Evolutionary conservation across 345 rosid genomes (phyloP).

Genomic region (Camelina laxa): DNA sequence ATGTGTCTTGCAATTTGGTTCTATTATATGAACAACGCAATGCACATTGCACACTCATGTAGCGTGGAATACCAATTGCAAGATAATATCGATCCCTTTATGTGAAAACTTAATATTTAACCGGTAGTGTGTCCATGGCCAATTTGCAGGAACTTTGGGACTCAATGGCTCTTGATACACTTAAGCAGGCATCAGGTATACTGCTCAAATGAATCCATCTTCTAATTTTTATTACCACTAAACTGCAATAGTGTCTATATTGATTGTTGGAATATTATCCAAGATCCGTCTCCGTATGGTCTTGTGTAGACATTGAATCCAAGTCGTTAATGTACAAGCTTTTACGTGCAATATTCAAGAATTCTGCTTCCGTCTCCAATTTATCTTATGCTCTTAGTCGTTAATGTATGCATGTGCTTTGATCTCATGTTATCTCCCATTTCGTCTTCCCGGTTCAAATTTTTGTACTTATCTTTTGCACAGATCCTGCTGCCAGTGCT

Average conservation of each 20-base stretch:
- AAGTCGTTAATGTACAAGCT: neutral
- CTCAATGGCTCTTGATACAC: slow-evolving; percentile 78
- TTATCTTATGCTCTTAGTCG: slow-evolving; percentile 14
- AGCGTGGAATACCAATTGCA: slow-evolving; percentile 5
- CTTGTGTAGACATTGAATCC: slow-evolving; percentile 2
- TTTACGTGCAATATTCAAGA: slow-evolving; percentile 7
- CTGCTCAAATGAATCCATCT: slow-evolving; percentile 11
- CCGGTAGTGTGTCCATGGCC: slow-evolving; percentile 11
- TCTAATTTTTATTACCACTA: slow-evolving; percentile 4
- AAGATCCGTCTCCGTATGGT: neutral
- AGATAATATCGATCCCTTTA: neutral
- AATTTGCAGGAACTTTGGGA: slow-evolving; percentile 73
- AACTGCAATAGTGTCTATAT: neutral
- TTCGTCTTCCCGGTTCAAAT: neutral
- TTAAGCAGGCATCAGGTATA: slow-evolving; percentile 92
- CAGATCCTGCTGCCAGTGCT: slow-evolving; percentile 95
- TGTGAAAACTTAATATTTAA: slow-evolving; percentile 13
- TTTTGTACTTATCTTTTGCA: slow-evolving; percentile 25
- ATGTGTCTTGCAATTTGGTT: slow-evolving; percentile 9
- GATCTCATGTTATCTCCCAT: slow-evolving; percentile 8
- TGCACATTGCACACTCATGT: slow-evolving; percentile 7
- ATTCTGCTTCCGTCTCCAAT: slow-evolving; percentile 13
- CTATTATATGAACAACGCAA: neutral
- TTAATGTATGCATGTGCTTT: too few species aligned
- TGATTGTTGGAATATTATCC: slow-evolving; percentile 1